Conservation (phyloP, 2,329 filamentous ascomycete species). For the Tolypocladium capitatum region DNA sequence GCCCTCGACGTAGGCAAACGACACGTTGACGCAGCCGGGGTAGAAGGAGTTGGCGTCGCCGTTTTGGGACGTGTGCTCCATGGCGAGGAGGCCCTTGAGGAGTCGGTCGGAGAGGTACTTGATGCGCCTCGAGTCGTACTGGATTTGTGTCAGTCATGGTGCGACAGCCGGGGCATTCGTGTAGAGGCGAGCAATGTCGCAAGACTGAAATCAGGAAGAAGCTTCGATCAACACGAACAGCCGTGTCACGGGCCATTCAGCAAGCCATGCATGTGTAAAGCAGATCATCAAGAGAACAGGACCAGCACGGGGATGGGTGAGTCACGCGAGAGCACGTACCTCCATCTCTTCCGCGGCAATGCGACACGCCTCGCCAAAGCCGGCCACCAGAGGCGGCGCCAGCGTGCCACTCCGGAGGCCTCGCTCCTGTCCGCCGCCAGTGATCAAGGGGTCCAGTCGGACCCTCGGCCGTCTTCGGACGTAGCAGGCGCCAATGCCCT, state of each 20-base stretch:
- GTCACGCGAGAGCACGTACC: constrained; percentile 45
- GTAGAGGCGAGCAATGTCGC: constrained; percentile 3
- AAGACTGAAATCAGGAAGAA: constrained; percentile 43
- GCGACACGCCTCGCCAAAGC: constrained; percentile 90
- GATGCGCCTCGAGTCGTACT: constrained; percentile 91
- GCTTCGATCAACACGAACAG: constrained; percentile 48
- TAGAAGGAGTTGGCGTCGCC: constrained; percentile 76
- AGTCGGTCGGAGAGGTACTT: constrained; percentile 71
- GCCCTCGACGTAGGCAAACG: constrained; percentile 95
- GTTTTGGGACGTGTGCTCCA: constrained; percentile 90
- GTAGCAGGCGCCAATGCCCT: constrained; percentile 93
- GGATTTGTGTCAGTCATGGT: constrained; percentile 10
- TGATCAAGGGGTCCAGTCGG: constrained; percentile 90
- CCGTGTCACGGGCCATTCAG: constrained; percentile 58
- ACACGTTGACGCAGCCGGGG: constrained; percentile 94
- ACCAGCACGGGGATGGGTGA: constrained; percentile 4
- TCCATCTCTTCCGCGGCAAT: constrained; percentile 81
- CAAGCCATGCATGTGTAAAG: constrained; percentile 82
- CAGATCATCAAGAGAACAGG: constrained; percentile 55
- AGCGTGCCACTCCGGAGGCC: constrained; percentile 89
- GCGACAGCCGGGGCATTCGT: neutral
- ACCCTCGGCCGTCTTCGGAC: constrained; percentile 86
- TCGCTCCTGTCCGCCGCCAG: constrained; percentile 88
- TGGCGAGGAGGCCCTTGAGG: constrained; percentile 63
- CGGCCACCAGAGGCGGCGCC: constrained; percentile 75